Evolutionary conservation across 495 filamentous ascomycete genomes (phyloP).

Genomic region (Penicillium simplicissimum): DNA sequence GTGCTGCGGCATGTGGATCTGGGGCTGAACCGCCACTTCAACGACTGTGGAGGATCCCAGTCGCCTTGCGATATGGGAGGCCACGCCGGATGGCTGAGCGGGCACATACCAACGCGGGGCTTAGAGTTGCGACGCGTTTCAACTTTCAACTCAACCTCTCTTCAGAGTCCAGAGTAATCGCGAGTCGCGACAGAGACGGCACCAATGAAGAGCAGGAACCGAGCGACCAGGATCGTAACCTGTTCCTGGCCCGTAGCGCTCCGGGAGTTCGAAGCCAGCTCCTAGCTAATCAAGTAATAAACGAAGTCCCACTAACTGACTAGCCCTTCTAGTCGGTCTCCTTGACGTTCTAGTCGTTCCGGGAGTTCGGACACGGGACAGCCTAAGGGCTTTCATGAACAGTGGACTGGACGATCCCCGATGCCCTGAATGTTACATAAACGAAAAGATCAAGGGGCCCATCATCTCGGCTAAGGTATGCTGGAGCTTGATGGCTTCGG

Average conservation of each 20-base stretch:
- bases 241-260: not conserved
- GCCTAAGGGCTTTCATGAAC: conserved; percentile 13
- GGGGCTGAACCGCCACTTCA: conserved; percentile 30
- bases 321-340: conserved; percentile 2
- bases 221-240: not conserved
- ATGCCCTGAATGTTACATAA: conserved; percentile 5
- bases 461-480: not conserved
- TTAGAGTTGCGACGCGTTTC: conserved; percentile 4
- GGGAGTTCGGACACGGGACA: conserved; percentile 25
- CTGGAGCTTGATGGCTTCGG: not conserved
- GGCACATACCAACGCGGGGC: conserved; percentile 6
- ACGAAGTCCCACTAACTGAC: not conserved
- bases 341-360: conserved; percentile 15
- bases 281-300: not conserved
- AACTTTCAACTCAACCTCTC: conserved; percentile 1
- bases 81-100: conserved; percentile 1
- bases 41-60: conserved; percentile 19
- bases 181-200: not conserved
- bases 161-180: not conserved
- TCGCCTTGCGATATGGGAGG: conserved; percentile 7
- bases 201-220: not conserved
- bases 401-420: conserved; percentile 14
- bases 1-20: conserved; percentile 21
- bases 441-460: not conserved
- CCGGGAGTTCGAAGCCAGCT: not conserved